Base-by-base conservation (phyloP, 495 filamentous ascomycete genomes). In the Entonaema liquescens region DNA sequence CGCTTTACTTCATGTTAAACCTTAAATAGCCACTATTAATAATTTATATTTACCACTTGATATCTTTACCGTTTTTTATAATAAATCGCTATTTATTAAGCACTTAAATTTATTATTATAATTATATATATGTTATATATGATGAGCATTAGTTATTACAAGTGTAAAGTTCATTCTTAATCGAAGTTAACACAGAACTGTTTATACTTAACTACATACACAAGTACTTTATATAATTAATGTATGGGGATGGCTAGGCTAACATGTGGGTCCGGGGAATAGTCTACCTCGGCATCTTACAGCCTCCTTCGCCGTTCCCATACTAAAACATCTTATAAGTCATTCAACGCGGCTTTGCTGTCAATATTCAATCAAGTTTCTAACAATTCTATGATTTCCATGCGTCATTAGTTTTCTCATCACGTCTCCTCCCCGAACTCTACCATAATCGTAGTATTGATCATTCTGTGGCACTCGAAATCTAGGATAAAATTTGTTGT, bases 241-340 rank as follows among this genome's bases (percentile, higher is more conserved):
- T 42, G n/a, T 42, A 42, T 17, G 12, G 9, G n/a, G 38, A 9
- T 53, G 23, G 49, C 29, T 53, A 21, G 15, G 11, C 17, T 28
- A 15, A 53, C 7, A 53, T 28, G 4, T 53, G 49, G 49, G 49
- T 28, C 49, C 15, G 26, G 49, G 49, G 49, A 29, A 28, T 7
- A 15, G 23, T 7, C 49, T 53, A 29, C 49, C 49, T 53, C 49
- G 49, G 49, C 49, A 53, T 53, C 49, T 53, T n/a, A 53, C 23
- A 29, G 23, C 49, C 49, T 29, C 23, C 26, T 53, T 53, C 25
- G 19, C 42, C 42, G 8, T 47, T 47, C 25, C 25, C 49, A 29
- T 53, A 15, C 5, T 42, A 33, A 19, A 42, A 42, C 8, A 4
- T 53, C 49, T 53, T 53, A 53, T 53, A 53, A 53, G 23, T 5